Evolutionary conservation across 495 filamentous ascomycete species (phyloP).

Genomic region (Tuber borchii): DNA sequence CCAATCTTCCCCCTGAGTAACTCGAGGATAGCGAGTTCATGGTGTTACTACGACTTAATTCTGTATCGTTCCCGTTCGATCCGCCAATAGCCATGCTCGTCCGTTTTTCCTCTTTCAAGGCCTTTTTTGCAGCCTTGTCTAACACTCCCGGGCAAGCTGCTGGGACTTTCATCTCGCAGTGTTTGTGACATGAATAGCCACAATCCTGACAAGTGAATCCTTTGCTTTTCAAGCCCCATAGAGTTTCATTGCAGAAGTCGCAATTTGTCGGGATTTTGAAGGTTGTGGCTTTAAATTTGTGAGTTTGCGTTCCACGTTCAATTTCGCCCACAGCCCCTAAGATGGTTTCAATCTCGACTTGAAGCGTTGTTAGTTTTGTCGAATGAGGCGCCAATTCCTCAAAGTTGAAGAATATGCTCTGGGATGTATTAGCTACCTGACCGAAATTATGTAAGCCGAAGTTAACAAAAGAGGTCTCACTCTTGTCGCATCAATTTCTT

Average conservation of each 20-base stretch:
- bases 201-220: constrained; percentile 93
- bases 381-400: constrained; percentile 84
- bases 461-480: constrained; percentile 18
- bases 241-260: constrained; percentile 88
- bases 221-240: constrained; percentile 87
- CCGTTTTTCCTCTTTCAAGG: constrained; percentile 62
- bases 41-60: constrained; percentile 71
- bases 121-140: constrained; percentile 80
- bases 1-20: constrained; percentile 52
- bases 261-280: constrained; percentile 99
- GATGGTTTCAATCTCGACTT: constrained; percentile 87
- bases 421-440: constrained; percentile 1
- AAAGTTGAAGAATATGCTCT: constrained; percentile 58
- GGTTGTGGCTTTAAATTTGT: constrained; percentile 93
- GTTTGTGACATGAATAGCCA: constrained; percentile 95
- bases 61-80: constrained; percentile 42
- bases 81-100: constrained; percentile 42
- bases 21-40: constrained; percentile 90
- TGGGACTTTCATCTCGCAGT: constrained; percentile 98
- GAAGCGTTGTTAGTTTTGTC: constrained; percentile 73
- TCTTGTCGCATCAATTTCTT: constrained; percentile 38
- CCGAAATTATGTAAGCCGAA: neutral
- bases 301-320: constrained; percentile 80
- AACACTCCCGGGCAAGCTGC: constrained; percentile 85
- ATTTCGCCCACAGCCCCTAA: constrained; percentile 80